Conservation (phyloP, 192 early-diverging fungal species). For the Backusella liffmaniae region DNA sequence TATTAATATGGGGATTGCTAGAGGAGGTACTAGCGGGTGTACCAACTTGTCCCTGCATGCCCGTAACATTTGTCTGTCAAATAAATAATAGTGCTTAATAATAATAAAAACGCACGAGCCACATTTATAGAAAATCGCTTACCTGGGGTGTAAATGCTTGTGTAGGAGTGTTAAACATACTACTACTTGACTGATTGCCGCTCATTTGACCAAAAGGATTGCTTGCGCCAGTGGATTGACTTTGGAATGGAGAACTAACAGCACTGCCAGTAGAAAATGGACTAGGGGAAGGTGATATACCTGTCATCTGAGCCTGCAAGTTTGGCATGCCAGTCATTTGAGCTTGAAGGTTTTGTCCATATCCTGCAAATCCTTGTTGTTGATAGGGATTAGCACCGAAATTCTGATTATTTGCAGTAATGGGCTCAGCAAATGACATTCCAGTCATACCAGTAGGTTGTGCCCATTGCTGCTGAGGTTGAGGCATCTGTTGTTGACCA, state of each 20-base stretch:
- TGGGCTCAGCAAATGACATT: constrained; percentile 13
- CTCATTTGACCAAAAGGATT: constrained; percentile 27
- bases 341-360: constrained; percentile 18
- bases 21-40: background rate
- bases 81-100: background rate
- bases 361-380: constrained; percentile 21
- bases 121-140: background rate
- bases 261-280: background rate
- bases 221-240: background rate
- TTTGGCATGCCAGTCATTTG: constrained; percentile 31
- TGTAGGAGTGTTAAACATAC: constrained; percentile 8
- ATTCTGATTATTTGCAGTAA: constrained; percentile 9
- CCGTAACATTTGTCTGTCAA: background rate
- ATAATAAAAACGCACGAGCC: constrained; percentile 1
- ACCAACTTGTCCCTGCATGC: background rate
- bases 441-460: constrained; percentile 12
- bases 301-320: constrained; percentile 32
- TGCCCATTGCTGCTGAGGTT: background rate
- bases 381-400: constrained; percentile 15
- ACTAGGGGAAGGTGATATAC: constrained; percentile 10
- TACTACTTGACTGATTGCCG: background rate
- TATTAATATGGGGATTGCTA: constrained; percentile 19
- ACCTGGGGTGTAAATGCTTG: constrained; percentile 15
- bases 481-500: constrained; percentile 14
- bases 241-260: background rate